These are phyloP conservation scores for Globisporangium solare DNA, from an alignment of 352 stramenopile species.

Conservation along the genomic window DNA sequence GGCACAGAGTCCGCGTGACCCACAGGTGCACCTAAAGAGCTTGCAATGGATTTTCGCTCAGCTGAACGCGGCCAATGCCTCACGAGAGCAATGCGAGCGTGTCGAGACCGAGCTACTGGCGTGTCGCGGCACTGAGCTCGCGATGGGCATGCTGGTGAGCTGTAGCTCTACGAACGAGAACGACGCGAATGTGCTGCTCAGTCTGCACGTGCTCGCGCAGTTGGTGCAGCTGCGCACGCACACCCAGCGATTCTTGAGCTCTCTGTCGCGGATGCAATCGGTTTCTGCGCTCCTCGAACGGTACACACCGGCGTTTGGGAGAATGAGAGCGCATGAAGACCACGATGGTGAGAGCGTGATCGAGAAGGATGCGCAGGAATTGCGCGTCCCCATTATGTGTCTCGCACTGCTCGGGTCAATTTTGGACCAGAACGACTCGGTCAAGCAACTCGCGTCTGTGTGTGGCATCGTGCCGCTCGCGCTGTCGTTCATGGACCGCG, in stretches of 20 bases:
- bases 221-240: slow-evolving; percentile 19
- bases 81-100: slow-evolving; percentile 19
- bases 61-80: slow-evolving; percentile 23
- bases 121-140: slow-evolving; percentile 21
- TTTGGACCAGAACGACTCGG: slow-evolving; percentile 26
- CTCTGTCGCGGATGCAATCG: slow-evolving; percentile 16
- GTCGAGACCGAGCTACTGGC: slow-evolving; percentile 29
- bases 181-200: slow-evolving; percentile 19
- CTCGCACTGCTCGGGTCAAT: slow-evolving; percentile 19
- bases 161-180: slow-evolving; percentile 17
- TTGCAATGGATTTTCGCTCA: slow-evolving; percentile 53
- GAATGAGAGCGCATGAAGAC: slow-evolving; percentile 10
- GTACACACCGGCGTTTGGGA: slow-evolving; percentile 11
- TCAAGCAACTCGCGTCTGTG: slow-evolving; percentile 29
- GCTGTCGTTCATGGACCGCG: slow-evolving; percentile 26
- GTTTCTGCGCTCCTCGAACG: slow-evolving; percentile 22
- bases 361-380: slow-evolving; percentile 12
- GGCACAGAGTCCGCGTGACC: slow-evolving; percentile 16
- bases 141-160: slow-evolving; percentile 20
- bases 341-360: not conserved
- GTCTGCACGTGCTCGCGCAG: slow-evolving; percentile 25
- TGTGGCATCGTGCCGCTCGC: slow-evolving; percentile 24
- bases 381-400: slow-evolving; percentile 12
- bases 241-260: slow-evolving; percentile 25
- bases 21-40: slow-evolving; percentile 24